These are phyloP conservation scores for Dendrobium huoshanense DNA, from an alignment of 106 monocot species.

Conservation along the genomic window DNA sequence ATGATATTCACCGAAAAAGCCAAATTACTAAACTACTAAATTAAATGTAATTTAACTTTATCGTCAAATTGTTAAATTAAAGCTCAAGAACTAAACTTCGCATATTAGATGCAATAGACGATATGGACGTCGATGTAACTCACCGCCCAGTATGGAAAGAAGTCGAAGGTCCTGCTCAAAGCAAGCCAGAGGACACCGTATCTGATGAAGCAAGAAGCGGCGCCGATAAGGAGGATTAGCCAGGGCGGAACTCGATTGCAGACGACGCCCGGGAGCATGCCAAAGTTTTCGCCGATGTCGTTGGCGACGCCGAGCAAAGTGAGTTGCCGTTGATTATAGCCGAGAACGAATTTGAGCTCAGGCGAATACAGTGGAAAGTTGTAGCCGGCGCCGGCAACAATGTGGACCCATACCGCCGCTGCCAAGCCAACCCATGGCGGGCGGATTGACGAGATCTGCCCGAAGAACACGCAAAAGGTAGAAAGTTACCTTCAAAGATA, in stretches of 20 bases:
- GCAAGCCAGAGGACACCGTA: slow-evolving; percentile 62
- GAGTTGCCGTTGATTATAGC: slow-evolving; percentile 58
- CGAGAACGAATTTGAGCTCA: slow-evolving; percentile 55
- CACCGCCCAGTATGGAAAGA: slow-evolving; percentile 58
- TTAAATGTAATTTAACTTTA: neutral
- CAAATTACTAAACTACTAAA: neutral
- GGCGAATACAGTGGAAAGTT: slow-evolving; percentile 77
- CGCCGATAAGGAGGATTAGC: slow-evolving; percentile 49
- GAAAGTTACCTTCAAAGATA: too few species aligned
- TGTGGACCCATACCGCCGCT: slow-evolving; percentile 80
- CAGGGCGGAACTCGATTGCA: slow-evolving; percentile 64
- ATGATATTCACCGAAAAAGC: neutral
- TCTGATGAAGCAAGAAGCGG: slow-evolving; percentile 47
- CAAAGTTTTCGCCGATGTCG: slow-evolving; percentile 80
- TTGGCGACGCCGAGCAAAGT: slow-evolving; percentile 75
- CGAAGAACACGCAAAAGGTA: too few species aligned
- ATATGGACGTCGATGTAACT: neutral
- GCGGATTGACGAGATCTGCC: too few species aligned
- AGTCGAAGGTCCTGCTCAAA: slow-evolving; percentile 27
- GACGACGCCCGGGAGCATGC: slow-evolving; percentile 50
- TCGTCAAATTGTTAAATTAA: neutral
- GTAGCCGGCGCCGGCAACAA: slow-evolving; percentile 53
- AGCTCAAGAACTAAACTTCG: too few species aligned
- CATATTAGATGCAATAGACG: neutral
- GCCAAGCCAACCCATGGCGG: slow-evolving; percentile 88